Evolutionary conservation across 768 basidiomycete species (phyloP), one percentile per base, ranked within the genome.

Genomic region (Pilatotrama ljubarskyi): DNA sequence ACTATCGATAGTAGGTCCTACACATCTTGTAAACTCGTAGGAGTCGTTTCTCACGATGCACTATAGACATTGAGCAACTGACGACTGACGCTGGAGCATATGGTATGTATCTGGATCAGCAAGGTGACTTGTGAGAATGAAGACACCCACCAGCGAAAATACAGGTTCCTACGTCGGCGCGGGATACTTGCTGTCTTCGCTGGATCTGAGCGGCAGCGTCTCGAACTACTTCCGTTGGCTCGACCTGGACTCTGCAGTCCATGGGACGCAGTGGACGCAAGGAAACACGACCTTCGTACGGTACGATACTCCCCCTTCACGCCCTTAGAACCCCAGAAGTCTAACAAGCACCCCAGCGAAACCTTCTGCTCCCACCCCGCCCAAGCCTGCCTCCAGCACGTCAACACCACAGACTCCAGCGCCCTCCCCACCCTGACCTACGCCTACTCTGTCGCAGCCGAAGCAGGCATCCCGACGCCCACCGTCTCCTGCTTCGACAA

Each of bases 361-460:
- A 80, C 84, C 0, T 87, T 91, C 65, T 91, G 90, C 67, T 88
- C 88, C 3, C 75, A 88, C 65, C 85, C 87, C 1, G 76, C 79
- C 0, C 75, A 78, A 62, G 80, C 86, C 29, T 91, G 89, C 62
- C 72, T 82, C 0, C 83, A 89, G 67, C 84, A 87, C 67, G 69
- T 83, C 52, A 78, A 76, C 55, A 71, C 69, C 36, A 70, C 69
- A 14, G 63, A 58, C 37, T 22, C 38, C 14, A 63, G 40, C 56
- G 15, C 62, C 36, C 72, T 84, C 26, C 80, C 81, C 2, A 51
- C 66, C 22, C 68, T 85, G 22, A 78, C 80, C 2, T 79, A 76
- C 41, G 68, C 71, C 13, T 80, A 78, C 59, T 85, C 84, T 66
- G 76, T 82, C 42, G 72, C 78, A 9, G 65, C 69, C 13, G 69